phyloP scores from a whole-genome alignment of 768 basidiomycete genomes.

The Galerina marginata region DNA sequence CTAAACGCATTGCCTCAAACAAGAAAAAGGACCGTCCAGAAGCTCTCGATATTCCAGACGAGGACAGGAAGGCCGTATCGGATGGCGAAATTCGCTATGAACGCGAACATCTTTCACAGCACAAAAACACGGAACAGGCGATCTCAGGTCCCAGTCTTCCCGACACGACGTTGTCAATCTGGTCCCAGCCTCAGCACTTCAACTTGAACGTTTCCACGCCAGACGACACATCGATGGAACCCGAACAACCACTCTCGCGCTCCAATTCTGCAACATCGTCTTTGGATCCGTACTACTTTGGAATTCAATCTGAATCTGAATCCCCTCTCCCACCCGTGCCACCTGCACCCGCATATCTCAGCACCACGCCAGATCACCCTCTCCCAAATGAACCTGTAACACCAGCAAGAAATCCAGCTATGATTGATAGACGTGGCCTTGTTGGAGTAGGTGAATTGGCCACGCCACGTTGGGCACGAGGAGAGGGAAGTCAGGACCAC shows the following conservation, averaged over 20 bases:
- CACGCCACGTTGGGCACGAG: slow-evolving; percentile 91
- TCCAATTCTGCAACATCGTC: slow-evolving; percentile 80
- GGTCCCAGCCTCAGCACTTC: slow-evolving; percentile 41
- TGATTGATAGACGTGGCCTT: slow-evolving; percentile 84
- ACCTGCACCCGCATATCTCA: slow-evolving; percentile 42
- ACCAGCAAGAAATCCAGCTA: slow-evolving; percentile 76
- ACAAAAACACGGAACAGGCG: slow-evolving; percentile 26
- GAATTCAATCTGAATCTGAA: slow-evolving; percentile 68
- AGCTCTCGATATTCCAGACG: slow-evolving; percentile 52
- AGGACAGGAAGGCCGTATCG: slow-evolving; percentile 40
- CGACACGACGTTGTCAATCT: slow-evolving; percentile 23
- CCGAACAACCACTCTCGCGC: slow-evolving; percentile 60
- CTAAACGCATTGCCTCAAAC: slow-evolving; percentile 40
- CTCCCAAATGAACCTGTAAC: slow-evolving; percentile 61
- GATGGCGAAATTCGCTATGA: slow-evolving; percentile 47
- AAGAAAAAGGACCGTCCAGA: slow-evolving; percentile 59
- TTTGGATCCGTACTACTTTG: slow-evolving; percentile 90
- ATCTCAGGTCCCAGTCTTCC: slow-evolving; percentile 25
- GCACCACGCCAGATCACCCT: slow-evolving; percentile 68
- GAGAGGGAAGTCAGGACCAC: slow-evolving; percentile 34
- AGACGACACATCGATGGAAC: slow-evolving; percentile 40
- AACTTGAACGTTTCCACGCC: slow-evolving; percentile 52
- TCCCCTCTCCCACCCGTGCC: slow-evolving; percentile 64
- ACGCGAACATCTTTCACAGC: slow-evolving; percentile 32
- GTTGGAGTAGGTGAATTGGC: slow-evolving; percentile 95